Conservation (phyloP, 768 basidiomycete genomes). For the Leccinum rimulosum region DNA sequence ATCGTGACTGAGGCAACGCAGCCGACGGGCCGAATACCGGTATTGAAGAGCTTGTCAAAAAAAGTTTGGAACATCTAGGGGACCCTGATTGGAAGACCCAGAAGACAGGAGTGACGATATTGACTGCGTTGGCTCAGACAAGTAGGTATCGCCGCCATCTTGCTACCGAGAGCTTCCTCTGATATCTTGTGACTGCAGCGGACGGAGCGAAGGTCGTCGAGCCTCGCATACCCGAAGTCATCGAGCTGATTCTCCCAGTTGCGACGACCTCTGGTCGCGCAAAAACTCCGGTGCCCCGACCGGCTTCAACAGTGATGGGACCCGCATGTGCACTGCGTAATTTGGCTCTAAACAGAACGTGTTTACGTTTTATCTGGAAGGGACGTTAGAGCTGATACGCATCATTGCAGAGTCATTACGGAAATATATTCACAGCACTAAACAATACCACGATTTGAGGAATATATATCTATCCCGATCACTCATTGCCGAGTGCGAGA, state of each 20-base stretch:
- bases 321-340: constrained; percentile 24
- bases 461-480: not conserved
- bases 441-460: not conserved
- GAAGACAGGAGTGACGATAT: constrained; percentile 24
- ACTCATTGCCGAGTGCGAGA: not conserved
- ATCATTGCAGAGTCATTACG: not conserved
- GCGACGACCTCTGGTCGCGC: not conserved
- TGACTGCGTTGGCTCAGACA: constrained; percentile 21
- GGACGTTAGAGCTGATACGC: not conserved
- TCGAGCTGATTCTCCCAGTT: not conserved
- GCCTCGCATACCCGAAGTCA: not conserved
- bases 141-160: constrained; percentile 4
- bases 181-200: not conserved
- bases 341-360: constrained; percentile 18
- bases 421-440: not conserved
- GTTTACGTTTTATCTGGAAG: not conserved
- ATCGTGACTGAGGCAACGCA: not conserved
- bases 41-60: constrained; percentile 9
- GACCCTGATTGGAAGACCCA: constrained; percentile 14
- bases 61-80: constrained; percentile 7
- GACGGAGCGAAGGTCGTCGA: not conserved
- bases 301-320: constrained; percentile 23
- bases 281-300: not conserved
- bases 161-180: not conserved
- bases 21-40: not conserved